A percentile compares a stretch with the other conserved stretches of the same genome.
Evolutionary conservation across 2,329 filamentous ascomycete species (phyloP).

Genomic region (Fusarium nelsonii): DNA sequence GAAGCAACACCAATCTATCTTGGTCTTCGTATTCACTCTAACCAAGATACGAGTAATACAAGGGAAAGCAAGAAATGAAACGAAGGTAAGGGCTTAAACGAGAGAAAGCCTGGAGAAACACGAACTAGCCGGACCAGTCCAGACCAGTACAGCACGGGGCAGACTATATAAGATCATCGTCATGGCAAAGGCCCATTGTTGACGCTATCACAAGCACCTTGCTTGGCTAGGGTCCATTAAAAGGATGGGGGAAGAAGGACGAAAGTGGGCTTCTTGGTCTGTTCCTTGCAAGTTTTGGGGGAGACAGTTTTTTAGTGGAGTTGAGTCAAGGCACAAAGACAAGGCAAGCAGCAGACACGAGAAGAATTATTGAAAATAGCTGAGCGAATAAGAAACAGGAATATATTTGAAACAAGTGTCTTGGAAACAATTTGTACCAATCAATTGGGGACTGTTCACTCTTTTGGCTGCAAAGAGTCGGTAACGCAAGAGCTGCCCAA

Average conservation of each 20-base stretch:
- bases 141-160: conserved; percentile 1
- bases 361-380: background rate
- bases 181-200: conserved; percentile 12
- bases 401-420: background rate
- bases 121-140: background rate
- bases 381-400: background rate
- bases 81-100: conserved; percentile 3
- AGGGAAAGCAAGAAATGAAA: background rate
- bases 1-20: background rate
- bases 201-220: conserved; percentile 2
- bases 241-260: conserved; percentile 4
- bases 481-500: background rate
- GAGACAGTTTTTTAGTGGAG: conserved; percentile 17
- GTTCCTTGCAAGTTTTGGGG: background rate
- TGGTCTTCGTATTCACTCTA: conserved; percentile 27
- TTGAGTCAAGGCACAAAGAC: background rate
- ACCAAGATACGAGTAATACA: conserved; percentile 12
- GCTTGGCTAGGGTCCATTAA: conserved; percentile 10
- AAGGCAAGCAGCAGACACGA: conserved; percentile 19
- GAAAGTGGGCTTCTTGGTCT: conserved; percentile 21
- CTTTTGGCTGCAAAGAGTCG: background rate
- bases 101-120: conserved; percentile 10
- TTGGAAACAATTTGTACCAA: background rate
- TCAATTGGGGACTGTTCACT: background rate
- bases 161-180: conserved; percentile 38